Evolutionary conservation across 1,284 basidiomycete species (phyloP).

Genomic region (Pyrrhoderma lamaoense): DNA sequence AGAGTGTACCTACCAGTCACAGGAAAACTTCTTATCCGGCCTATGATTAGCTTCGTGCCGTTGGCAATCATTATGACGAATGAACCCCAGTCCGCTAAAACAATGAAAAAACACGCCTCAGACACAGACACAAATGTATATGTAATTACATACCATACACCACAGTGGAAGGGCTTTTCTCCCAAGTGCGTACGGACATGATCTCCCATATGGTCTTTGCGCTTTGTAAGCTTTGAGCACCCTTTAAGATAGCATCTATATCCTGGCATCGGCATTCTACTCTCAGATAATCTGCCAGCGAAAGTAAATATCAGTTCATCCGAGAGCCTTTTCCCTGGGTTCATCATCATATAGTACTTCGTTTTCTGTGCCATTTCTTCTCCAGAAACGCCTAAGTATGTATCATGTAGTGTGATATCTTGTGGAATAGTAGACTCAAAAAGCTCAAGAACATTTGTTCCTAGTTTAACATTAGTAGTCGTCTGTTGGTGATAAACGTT

Average conservation of each 20-base stretch:
- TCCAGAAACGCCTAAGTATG: constrained; percentile 50
- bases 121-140: constrained; percentile 20
- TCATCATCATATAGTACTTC: constrained; percentile 40
- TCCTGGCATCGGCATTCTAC: constrained; percentile 48
- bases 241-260: constrained; percentile 59
- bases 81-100: constrained; percentile 48
- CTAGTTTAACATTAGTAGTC: background rate
- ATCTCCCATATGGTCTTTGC: constrained; percentile 63
- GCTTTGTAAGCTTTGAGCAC: constrained; percentile 56
- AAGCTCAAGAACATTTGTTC: constrained; percentile 8
- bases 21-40: constrained; percentile 48
- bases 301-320: constrained; percentile 56
- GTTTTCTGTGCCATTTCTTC: constrained; percentile 47
- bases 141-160: constrained; percentile 39
- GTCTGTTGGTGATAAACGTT: background rate
- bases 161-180: constrained; percentile 54
- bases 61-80: constrained; percentile 69
- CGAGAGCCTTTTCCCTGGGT: constrained; percentile 50
- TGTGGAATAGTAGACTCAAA: constrained; percentile 7
- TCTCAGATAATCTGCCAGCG: constrained; percentile 52
- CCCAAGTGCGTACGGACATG: constrained; percentile 65
- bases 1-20: constrained; percentile 25
- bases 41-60: constrained; percentile 60
- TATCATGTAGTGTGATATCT: constrained; percentile 30
- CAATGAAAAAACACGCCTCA: constrained; percentile 8